Conservation (phyloP, 495 filamentous ascomycete species). For the Haplographium delicatum region DNA sequence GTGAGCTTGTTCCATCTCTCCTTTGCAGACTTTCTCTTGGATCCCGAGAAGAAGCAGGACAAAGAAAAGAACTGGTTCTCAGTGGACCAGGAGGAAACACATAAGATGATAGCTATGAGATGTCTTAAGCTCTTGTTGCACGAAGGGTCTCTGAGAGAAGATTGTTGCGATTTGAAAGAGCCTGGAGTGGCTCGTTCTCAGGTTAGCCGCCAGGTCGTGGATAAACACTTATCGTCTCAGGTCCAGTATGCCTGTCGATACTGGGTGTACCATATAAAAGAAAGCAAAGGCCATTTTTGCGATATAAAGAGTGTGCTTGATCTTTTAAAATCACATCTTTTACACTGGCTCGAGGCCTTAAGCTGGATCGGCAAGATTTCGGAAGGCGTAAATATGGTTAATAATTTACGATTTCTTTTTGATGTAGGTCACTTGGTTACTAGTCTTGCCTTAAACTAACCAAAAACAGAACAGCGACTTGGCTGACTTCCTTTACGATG, state of each 20-base stretch:
- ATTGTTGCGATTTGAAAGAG: slow-evolving; percentile 33
- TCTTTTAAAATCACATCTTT: slow-evolving; percentile 39
- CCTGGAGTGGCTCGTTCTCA: slow-evolving; percentile 25
- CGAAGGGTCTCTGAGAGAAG: slow-evolving; percentile 26
- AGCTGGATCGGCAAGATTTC: slow-evolving; percentile 31
- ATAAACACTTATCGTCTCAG: slow-evolving; percentile 25
- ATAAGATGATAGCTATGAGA: slow-evolving; percentile 28
- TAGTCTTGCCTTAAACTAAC: slow-evolving; percentile 2
- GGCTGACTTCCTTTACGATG: slow-evolving; percentile 28
- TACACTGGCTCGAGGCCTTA: slow-evolving; percentile 43
- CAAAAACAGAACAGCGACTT: slow-evolving; percentile 10
- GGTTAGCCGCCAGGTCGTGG: slow-evolving; percentile 18
- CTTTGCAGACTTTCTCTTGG: slow-evolving; percentile 48
- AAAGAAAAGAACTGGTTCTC: slow-evolving; percentile 31
- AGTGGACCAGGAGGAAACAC: slow-evolving; percentile 33
- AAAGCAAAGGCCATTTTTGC: slow-evolving; percentile 23
- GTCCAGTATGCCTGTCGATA: slow-evolving; percentile 33
- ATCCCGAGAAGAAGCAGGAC: slow-evolving; percentile 22
- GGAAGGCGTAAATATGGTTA: slow-evolving; percentile 25
- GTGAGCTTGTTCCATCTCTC: slow-evolving; percentile 38
- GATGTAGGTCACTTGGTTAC: slow-evolving; percentile 13
- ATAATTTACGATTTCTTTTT: slow-evolving; percentile 15
- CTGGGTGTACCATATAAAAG: slow-evolving; percentile 41
- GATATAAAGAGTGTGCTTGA: slow-evolving; percentile 24
- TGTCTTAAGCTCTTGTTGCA: slow-evolving; percentile 33